A percentile compares a stretch with the other conserved stretches of the same genome.
These are phyloP conservation scores for Ceriops tagal DNA, from an alignment of 345 rosid species.

Conservation along the genomic window DNA sequence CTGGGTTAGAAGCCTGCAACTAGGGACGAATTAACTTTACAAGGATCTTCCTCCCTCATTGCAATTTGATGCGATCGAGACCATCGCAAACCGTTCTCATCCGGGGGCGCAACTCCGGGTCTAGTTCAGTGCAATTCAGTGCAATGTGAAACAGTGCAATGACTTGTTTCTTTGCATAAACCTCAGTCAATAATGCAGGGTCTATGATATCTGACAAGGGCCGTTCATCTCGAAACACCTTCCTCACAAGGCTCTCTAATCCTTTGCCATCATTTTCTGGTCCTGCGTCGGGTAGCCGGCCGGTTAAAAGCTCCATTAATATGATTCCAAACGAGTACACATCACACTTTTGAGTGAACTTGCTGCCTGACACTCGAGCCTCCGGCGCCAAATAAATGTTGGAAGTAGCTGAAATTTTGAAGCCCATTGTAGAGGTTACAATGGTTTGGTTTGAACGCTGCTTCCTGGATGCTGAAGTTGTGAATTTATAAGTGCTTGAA, in stretches of 20 bases:
- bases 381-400: constrained; percentile 73
- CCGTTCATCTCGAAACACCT: constrained; percentile 57
- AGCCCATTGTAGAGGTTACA: constrained; percentile 38
- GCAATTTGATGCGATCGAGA: constrained; percentile 61
- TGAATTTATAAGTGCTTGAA: constrained; percentile 38
- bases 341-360: constrained; percentile 77
- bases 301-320: constrained; percentile 82
- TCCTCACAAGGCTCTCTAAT: constrained; percentile 58
- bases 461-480: constrained; percentile 43
- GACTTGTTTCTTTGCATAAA: constrained; percentile 66
- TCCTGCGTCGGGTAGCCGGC: constrained; percentile 52
- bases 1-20: constrained; percentile 4
- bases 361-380: constrained; percentile 58
- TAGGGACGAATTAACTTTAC: constrained; percentile 20
- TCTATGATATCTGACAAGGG: constrained; percentile 78
- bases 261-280: constrained; percentile 63
- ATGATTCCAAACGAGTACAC: constrained; percentile 83
- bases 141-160: constrained; percentile 68
- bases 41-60: constrained; percentile 24
- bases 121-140: constrained; percentile 78
- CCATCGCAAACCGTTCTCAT: constrained; percentile 79
- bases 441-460: constrained; percentile 39
- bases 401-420: constrained; percentile 45
- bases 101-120: constrained; percentile 86
- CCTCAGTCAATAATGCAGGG: constrained; percentile 51